Percentiles rank a stretch among this genome's conserved stretches.
Conservation (phyloP, 2,329 filamentous ascomycete genomes). For the Clonostachys byssicola region DNA sequence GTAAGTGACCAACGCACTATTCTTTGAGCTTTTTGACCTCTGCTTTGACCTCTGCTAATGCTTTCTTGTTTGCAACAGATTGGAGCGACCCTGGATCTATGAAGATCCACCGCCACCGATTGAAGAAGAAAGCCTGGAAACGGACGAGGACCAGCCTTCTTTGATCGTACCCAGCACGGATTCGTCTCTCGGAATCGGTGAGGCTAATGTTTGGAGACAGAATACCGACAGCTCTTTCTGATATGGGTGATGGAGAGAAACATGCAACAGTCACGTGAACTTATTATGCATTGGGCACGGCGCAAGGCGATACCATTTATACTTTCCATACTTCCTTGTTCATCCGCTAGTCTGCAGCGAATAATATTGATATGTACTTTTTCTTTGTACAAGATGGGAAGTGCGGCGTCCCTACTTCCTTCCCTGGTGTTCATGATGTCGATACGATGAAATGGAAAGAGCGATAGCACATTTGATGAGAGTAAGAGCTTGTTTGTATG, state of each 20-base stretch:
- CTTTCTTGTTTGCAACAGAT: constrained; percentile 27
- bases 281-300: background rate
- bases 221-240: constrained; percentile 1
- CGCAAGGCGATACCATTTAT: too few species aligned
- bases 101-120: constrained; percentile 42
- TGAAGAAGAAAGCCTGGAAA: constrained; percentile 15
- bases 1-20: constrained; percentile 36
- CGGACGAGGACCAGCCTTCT: constrained; percentile 14
- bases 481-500: too few species aligned
- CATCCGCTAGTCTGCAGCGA: too few species aligned
- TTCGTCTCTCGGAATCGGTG: constrained; percentile 29
- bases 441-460: too few species aligned
- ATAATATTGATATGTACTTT: too few species aligned
- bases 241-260: background rate
- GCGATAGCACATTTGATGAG: too few species aligned
- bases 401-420: too few species aligned
- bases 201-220: constrained; percentile 31
- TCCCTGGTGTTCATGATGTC: too few species aligned
- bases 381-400: too few species aligned
- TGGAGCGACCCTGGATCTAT: constrained; percentile 70
- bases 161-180: constrained; percentile 25
- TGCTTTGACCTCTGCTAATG: too few species aligned
- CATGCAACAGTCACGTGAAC: background rate
- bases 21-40: background rate
- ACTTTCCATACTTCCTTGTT: too few species aligned